A percentile compares a stretch with the other conserved stretches of the same genome.
These are phyloP conservation scores for Brassica carinata DNA, from an alignment of 345 rosid genomes.

Conservation along the genomic window DNA sequence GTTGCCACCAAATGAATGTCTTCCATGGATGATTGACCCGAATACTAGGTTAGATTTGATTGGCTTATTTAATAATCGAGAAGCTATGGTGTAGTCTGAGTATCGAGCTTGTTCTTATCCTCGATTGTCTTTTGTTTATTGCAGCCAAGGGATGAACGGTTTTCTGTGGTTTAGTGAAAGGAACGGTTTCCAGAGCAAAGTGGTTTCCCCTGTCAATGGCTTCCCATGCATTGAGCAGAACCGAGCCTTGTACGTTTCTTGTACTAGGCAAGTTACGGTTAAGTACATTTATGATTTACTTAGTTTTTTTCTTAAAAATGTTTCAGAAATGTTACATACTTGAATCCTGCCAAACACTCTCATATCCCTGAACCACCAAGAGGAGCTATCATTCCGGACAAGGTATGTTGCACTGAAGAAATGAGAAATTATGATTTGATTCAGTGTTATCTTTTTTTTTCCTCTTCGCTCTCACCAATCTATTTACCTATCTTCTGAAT, in stretches of 20 bases:
- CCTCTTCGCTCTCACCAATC: background rate
- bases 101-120: constrained; percentile 31
- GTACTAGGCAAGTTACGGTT: constrained; percentile 20
- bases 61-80: background rate
- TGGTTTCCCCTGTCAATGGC: constrained; percentile 72
- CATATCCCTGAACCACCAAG: constrained; percentile 79
- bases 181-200: constrained; percentile 47
- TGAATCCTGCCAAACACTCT: constrained; percentile 52
- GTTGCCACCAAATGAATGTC: constrained; percentile 52
- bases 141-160: constrained; percentile 95
- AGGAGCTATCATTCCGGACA: constrained; percentile 68
- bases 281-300: constrained; percentile 18
- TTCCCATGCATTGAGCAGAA: constrained; percentile 64
- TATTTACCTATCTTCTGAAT: constrained; percentile 11
- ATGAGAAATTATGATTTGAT: background rate
- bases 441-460: background rate
- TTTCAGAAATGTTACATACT: constrained; percentile 73
- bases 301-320: constrained; percentile 26
- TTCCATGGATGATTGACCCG: constrained; percentile 49
- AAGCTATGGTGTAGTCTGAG: background rate
- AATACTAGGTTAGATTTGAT: constrained; percentile 60
- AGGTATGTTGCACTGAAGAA: constrained; percentile 52
- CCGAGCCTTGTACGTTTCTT: constrained; percentile 65
- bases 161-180: constrained; percentile 70
- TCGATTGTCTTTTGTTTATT: constrained; percentile 31